These are phyloP conservation scores for Tolypocladium sp. DNA, from an alignment of 2,329 filamentous ascomycete species.

Conservation along the genomic window DNA sequence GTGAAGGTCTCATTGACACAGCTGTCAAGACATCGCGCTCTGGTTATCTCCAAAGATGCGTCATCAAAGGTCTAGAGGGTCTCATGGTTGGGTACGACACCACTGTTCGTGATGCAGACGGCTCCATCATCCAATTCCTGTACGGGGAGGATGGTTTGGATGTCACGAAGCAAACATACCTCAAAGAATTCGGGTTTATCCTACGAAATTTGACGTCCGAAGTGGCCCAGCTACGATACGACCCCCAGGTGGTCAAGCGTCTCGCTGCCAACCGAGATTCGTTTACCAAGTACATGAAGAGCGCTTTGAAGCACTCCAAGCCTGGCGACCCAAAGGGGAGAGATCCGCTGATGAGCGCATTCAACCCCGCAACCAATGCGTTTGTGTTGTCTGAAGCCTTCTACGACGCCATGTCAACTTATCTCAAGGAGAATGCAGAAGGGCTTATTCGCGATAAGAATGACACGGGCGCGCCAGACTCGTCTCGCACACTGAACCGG, in stretches of 20 bases:
- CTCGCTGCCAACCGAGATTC: constrained; percentile 46
- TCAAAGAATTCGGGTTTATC: constrained; percentile 86
- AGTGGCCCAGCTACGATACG: constrained; percentile 64
- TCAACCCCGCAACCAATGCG: constrained; percentile 66
- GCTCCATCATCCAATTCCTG: constrained; percentile 84
- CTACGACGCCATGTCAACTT: constrained; percentile 61
- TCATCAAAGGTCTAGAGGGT: constrained; percentile 98
- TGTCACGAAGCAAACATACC: constrained; percentile 85
- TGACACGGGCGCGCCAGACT: constrained; percentile 11
- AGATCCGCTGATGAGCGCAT: constrained; percentile 69
- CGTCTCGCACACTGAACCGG: constrained; percentile 36
- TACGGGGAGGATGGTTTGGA: constrained; percentile 96
- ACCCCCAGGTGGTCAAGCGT: constrained; percentile 34
- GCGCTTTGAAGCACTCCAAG: constrained; percentile 59
- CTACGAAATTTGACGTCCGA: constrained; percentile 78
- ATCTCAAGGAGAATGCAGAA: constrained; percentile 68
- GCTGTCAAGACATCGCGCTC: constrained; percentile 97
- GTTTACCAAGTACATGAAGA: constrained; percentile 71
- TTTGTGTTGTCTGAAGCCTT: constrained; percentile 89
- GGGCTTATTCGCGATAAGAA: constrained; percentile 33
- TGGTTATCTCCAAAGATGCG: constrained; percentile 89
- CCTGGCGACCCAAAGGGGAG: constrained; percentile 45
- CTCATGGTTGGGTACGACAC: constrained; percentile 86
- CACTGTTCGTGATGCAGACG: constrained; percentile 91
- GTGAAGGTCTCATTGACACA: constrained; percentile 97